These are phyloP conservation scores for Solanum hybrid DNA, from an alignment of 305 asterid species.

Conservation along the genomic window DNA sequence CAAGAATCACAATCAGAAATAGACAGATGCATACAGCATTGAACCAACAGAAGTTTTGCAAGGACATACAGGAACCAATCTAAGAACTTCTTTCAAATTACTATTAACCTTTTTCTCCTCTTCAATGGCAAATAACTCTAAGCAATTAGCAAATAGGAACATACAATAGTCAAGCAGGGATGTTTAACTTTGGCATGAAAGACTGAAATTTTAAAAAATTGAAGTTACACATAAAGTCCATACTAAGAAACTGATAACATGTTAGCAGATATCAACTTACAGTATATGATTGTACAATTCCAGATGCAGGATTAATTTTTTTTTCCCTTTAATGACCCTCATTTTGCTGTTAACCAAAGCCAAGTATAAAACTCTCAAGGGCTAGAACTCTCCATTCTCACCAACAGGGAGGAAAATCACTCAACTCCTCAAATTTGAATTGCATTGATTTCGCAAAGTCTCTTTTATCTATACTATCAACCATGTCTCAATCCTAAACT, in stretches of 20 bases:
- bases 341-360: background rate
- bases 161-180: background rate
- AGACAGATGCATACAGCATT: background rate
- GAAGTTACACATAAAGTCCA: background rate
- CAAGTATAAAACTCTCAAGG: background rate
- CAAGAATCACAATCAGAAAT: slow-evolving; percentile 4
- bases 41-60: background rate
- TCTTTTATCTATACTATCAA: background rate
- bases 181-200: background rate
- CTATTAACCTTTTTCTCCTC: background rate
- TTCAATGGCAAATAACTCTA: background rate
- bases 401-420: background rate
- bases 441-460: background rate
- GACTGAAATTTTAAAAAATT: background rate
- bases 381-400: background rate
- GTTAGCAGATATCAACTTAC: background rate
- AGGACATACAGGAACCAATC: background rate
- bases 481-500: background rate
- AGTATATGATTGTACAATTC: background rate
- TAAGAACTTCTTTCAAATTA: background rate
- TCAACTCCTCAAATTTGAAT: background rate
- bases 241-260: background rate
- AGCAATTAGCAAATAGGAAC: background rate
- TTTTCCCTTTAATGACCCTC: background rate
- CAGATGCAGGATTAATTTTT: background rate